Evolutionary conservation across 768 basidiomycete genomes (phyloP), one percentile per base, ranked within the genome.

Genomic region (Leccinellum albellum): DNA sequence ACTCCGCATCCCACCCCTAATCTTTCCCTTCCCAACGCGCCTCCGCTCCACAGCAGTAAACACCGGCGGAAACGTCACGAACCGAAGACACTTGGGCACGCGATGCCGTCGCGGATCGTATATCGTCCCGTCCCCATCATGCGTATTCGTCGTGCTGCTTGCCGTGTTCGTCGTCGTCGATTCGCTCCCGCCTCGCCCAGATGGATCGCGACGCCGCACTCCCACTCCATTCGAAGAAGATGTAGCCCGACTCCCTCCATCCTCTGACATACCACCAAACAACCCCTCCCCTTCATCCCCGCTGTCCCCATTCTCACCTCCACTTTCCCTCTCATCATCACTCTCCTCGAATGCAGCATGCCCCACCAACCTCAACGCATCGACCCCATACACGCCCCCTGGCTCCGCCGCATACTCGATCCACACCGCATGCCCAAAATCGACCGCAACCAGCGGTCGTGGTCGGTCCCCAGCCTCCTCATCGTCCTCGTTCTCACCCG

Each of bases 351-450:
- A 58, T 8, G 58, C 29, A 6, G 54, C 68, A 14, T 70, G 65
- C n/a, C 71, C 71, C 1, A 64, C 56, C 6, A 71, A 60, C 13
- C 69, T 64, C 20, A 70, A 71, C 6, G 66, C 64, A 37, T 71
- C 70, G 21, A 66, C 70, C 12, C 66, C 67, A 50, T 61, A 67
- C 14, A 67, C 62, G 1, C 70, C 66, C 12, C 69, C 69, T 0
- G 69, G 50, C 56, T 73, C 62, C 71, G 75, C 61, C 61, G 66
- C 60, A 63, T 84, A 83, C 64, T 89, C 87, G 48, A 94, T 83
- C 82, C 91, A 89, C 33, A 91, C 87, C 17, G 92, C 88, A 64
- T 93, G 91, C 42, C 90, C 89, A 73, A 94, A 95, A 66, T 94
- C 85, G 7, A 94, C 87, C 0, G 88, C 88, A n/a, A 89, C 83